These are phyloP conservation scores for Magnolia officinalis DNA, from an alignment of 164 flowering plant species.

Conservation along the genomic window DNA sequence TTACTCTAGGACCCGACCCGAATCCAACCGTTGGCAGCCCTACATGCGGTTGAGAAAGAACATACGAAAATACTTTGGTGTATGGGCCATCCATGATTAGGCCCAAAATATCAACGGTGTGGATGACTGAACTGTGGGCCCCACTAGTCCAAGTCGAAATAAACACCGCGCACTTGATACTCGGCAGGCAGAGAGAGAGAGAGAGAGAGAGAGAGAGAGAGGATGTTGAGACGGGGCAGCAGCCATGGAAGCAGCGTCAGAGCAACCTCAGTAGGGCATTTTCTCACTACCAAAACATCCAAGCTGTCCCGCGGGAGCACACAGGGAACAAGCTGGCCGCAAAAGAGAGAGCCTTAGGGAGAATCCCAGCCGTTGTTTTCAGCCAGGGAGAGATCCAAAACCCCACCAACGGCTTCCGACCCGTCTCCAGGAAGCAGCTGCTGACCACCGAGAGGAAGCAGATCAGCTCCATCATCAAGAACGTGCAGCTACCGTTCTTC, in stretches of 20 bases:
- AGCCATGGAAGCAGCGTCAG: not conserved
- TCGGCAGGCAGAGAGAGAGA: not conserved
- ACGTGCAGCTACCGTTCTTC: constrained; percentile 53
- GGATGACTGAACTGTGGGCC: too few species aligned
- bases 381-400: constrained; percentile 27
- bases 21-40: too few species aligned
- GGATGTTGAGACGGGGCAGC: constrained; percentile 14
- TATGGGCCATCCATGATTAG: too few species aligned
- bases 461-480: constrained; percentile 56
- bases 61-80: too few species aligned
- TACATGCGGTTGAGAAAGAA: too few species aligned
- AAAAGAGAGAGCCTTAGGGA: constrained; percentile 67
- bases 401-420: constrained; percentile 9
- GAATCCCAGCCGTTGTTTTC: constrained; percentile 85
- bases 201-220: not conserved
- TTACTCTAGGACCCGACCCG: too few species aligned
- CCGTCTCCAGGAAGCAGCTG: constrained; percentile 49
- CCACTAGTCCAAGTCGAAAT: too few species aligned
- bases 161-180: too few species aligned
- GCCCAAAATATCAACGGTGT: too few species aligned
- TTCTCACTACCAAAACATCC: constrained; percentile 58
- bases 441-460: constrained; percentile 75
- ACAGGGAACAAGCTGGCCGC: constrained; percentile 49
- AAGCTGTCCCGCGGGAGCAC: constrained; percentile 69
- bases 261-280: constrained; percentile 1